Base-by-base conservation (phyloP, 2,329 filamentous ascomycete species). In the Aspergillus uvarum region DNA sequence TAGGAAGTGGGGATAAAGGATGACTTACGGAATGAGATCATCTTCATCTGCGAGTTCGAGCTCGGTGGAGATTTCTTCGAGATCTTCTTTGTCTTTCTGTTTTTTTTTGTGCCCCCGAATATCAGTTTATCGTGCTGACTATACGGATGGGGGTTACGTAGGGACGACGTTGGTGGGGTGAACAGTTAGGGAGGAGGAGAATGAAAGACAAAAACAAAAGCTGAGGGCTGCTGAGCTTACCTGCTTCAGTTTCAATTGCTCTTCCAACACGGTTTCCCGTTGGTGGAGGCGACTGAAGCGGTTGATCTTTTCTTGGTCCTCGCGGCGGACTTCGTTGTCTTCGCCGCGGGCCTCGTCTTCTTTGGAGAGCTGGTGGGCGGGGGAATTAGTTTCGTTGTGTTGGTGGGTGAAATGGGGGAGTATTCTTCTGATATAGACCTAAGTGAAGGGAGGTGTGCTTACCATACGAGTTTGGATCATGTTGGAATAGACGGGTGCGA, bases 251-350 rank as follows among this genome's bases (percentile, higher is more conserved):
- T 89, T 89, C 65, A 98, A 79, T 68, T 95, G 87, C 51, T 96
- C 92, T 73, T 96, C 88, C 3, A 98, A 76, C 3, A 83, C 77
- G 35, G 89, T 83, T 75, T 96, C 90, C 54, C 91, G 89, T 74
- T 96, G 92, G 76, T 99, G 95, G 64, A 99, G 82, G 49, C 92
- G 88, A 77, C 93, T 97, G 83, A 99, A 99, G 66, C 88, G 89
- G 80, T 99, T 99, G 86, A 99, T 99, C 80, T 95, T 96, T 80
- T 98, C 93, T 78, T 99, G 95, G 75, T 99, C 95, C 76, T 98
- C 93, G 72, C 93, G 90, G 62, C 95, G 90, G 60, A 99, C 95
- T 77, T 97, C 91, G 69, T 92, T 89, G 74, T 99, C 95, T 67
- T 95, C 90, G 63, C 86, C 85, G 55, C 83, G 75, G 59, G 82